Percentiles rank a stretch among this genome's conserved stretches.
These are phyloP conservation scores for Sesbania bispinosa DNA, from an alignment of 306 rosid species.

Conservation along the genomic window DNA sequence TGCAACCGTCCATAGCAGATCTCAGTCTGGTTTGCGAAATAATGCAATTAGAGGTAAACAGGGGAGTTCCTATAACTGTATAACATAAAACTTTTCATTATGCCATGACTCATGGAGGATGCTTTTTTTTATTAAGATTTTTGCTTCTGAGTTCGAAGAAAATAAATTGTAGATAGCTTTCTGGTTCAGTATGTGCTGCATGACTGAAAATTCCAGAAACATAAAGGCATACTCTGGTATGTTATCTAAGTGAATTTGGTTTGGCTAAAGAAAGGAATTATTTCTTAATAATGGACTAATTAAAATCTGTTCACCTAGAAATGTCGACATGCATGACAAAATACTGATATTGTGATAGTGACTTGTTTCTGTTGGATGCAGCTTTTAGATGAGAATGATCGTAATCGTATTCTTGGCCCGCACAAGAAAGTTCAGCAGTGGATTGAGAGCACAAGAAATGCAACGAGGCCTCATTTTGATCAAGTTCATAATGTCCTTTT, in stretches of 20 bases:
- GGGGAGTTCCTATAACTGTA: neutral
- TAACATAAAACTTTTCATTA: too few species aligned
- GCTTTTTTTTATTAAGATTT: neutral
- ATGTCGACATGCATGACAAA: neutral
- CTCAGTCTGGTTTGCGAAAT: slow-evolving; percentile 77
- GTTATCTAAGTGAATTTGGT: neutral
- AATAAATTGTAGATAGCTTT: neutral
- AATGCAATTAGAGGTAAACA: slow-evolving; percentile 79
- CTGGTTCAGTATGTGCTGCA: slow-evolving; percentile 10
- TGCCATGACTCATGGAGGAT: neutral
- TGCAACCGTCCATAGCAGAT: slow-evolving; percentile 76
- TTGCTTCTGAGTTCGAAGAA: slow-evolving; percentile 11
- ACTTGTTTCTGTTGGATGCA: slow-evolving; percentile 26
- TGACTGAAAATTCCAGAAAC: slow-evolving; percentile 20
- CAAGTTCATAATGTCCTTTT: slow-evolving; percentile 61
- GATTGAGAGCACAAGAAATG: slow-evolving; percentile 72
- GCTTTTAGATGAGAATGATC: slow-evolving; percentile 69
- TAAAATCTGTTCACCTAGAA: neutral
- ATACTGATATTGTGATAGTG: neutral
- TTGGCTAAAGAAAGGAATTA: neutral
- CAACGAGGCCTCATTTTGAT: slow-evolving; percentile 79
- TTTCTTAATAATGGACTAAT: neutral
- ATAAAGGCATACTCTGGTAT: neutral
- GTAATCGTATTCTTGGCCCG: slow-evolving; percentile 63
- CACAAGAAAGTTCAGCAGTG: slow-evolving; percentile 78